phyloP scores from a whole-genome alignment of 1,139 yeast genomes.

The Geotrichum fermentans region DNA sequence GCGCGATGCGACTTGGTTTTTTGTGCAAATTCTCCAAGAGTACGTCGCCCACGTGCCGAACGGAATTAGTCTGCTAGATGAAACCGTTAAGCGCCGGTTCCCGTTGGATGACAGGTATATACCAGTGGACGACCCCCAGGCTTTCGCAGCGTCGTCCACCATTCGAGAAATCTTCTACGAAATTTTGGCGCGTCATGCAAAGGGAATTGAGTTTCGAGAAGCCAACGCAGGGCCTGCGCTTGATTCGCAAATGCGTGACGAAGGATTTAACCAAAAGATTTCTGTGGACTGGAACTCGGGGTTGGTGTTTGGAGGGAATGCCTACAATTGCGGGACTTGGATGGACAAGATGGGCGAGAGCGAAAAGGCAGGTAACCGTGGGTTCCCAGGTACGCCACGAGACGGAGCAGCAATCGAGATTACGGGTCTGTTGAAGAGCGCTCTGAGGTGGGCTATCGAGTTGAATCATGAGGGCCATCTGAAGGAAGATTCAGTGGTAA shows the following conservation, averaged over 20 bases:
- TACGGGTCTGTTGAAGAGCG: slow-evolving; percentile 79
- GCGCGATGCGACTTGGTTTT: slow-evolving; percentile 96
- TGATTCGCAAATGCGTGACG: slow-evolving; percentile 88
- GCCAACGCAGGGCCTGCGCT: slow-evolving; percentile 90
- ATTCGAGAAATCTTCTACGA: slow-evolving; percentile 78
- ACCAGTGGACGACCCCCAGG: slow-evolving; percentile 61
- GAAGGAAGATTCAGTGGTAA: slow-evolving; percentile 40
- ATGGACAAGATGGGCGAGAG: slow-evolving; percentile 99
- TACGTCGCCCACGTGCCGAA: slow-evolving; percentile 63
- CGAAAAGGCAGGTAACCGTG: slow-evolving; percentile 71
- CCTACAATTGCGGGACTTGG: slow-evolving; percentile 96
- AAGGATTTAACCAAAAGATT: slow-evolving; percentile 82
- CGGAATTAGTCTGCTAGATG: slow-evolving; percentile 64
- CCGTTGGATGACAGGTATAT: slow-evolving; percentile 84
- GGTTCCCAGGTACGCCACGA: slow-evolving; percentile 96
- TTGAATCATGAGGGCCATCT: slow-evolving; percentile 53
- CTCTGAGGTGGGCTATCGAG: slow-evolving; percentile 70
- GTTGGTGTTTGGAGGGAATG: slow-evolving; percentile 84
- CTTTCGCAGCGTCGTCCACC: slow-evolving; percentile 66
- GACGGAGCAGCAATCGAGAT: slow-evolving; percentile 96
- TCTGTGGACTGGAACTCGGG: slow-evolving; percentile 88
- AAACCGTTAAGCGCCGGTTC: slow-evolving; percentile 73
- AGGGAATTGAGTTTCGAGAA: slow-evolving; percentile 81
- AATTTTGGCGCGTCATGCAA: slow-evolving; percentile 78
- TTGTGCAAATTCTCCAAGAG: slow-evolving; percentile 80